Evolutionary conservation across 148 eudicot genomes (phyloP), one percentile per base, ranked within the genome.

Genomic region (Camellia sinensis): DNA sequence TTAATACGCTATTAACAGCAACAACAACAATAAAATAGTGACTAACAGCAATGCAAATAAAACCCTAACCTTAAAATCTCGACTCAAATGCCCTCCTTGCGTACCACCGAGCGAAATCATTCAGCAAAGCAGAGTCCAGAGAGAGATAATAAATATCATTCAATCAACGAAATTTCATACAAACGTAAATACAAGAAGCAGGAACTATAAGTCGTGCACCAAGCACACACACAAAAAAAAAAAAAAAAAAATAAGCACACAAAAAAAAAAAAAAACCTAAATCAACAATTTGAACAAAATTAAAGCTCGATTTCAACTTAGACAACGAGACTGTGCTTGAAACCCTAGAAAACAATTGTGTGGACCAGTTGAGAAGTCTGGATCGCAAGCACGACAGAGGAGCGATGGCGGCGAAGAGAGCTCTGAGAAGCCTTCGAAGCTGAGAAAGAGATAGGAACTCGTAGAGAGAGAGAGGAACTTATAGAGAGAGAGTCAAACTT

Each of bases 51-150:
- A 46, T 29, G 22, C 67, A 64, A 0, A 41, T 19, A 71, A 71
- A 74, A 41, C 81, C 81, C 80, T 54, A 67, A 67, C 56, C 75
- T 56, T 56, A 7, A 29, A 17, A 15, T 46, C 65, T 13, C 15
- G 41, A 52, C 75, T 19, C 75, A 18, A 72, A 48, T 6, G 7
- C 75, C 40, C 60, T 73, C 41, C 61, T 29, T 56, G 50, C 41
- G 48, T 56, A 13, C 65, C 46, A 57, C 40, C 14, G 46, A 73
- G 65, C 50, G 50, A 29, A 74, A 74, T 41, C 65, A 22, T 40
- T 74, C 65, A 59, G 13, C 22, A 5, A 56, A 56, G 11, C 48
- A 40, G 61, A 50, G 43, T 72, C 13, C 41, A 9, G 15, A 22
- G 18, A 12, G 45, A 50, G 37, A 37, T 29, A 29, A 52, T 72